Evolutionary conservation across 495 filamentous ascomycete genomes (phyloP).

Genomic region (Amorphotheca resinae): DNA sequence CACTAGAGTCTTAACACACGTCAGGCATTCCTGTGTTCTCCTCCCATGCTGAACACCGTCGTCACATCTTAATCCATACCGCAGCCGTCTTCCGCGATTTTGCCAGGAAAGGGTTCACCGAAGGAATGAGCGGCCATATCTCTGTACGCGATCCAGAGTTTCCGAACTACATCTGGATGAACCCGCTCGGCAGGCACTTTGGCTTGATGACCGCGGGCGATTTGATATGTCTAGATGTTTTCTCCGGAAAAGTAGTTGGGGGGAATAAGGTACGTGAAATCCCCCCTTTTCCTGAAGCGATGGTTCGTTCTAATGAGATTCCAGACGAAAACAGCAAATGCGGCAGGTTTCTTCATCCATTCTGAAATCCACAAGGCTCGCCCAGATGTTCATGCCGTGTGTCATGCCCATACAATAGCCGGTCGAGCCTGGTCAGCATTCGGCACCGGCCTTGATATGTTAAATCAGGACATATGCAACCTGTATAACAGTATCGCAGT

Average conservation of each 20-base stretch:
- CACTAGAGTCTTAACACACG: too few species aligned
- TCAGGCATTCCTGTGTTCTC: conserved; percentile 37
- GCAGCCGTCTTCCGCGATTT: conserved; percentile 42
- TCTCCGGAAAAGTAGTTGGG: conserved; percentile 37
- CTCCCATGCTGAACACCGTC: conserved; percentile 24
- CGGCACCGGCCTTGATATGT: conserved; percentile 43
- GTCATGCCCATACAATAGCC: conserved; percentile 40
- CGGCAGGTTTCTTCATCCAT: conserved; percentile 60
- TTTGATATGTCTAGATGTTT: conserved; percentile 41
- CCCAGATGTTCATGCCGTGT: conserved; percentile 39
- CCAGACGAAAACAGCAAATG: conserved; percentile 37
- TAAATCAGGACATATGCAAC: conserved; percentile 43
- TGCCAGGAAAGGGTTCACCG: conserved; percentile 43
- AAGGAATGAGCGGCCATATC: conserved; percentile 55
- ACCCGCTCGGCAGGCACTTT: conserved; percentile 44
- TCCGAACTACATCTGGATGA: conserved; percentile 52
- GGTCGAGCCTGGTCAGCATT: conserved; percentile 43
- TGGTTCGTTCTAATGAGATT: background rate
- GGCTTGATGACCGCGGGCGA: conserved; percentile 38
- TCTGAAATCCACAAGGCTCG: conserved; percentile 41
- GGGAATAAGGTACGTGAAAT: conserved; percentile 25
- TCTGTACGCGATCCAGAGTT: conserved; percentile 50
- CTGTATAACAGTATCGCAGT: conserved; percentile 40
- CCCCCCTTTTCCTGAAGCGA: background rate
- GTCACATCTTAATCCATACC: conserved; percentile 35